These are phyloP conservation scores for Anthoceros angustus DNA, from an alignment of 225 moss, liverwort and hornwort genomes.

Conservation along the genomic window DNA sequence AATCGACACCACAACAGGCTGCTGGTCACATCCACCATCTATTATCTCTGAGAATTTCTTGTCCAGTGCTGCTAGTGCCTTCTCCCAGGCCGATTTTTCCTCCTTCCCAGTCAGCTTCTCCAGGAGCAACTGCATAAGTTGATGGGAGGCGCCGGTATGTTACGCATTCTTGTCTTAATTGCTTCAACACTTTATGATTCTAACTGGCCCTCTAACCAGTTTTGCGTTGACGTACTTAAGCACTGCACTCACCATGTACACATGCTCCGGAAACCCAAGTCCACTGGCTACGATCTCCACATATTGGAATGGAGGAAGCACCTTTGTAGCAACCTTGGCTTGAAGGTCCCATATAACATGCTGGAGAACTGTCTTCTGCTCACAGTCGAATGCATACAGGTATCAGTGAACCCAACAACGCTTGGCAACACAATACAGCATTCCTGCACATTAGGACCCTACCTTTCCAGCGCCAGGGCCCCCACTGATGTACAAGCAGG, in stretches of 20 bases:
- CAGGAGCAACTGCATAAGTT: background rate
- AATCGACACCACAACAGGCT: background rate
- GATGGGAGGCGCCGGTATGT: background rate
- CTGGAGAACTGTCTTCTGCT: background rate
- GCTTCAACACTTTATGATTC: no score
- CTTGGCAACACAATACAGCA: no score
- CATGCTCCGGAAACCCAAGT: background rate
- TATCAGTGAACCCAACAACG: no score
- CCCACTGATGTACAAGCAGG: background rate
- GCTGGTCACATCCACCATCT: background rate
- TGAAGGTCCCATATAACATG: background rate
- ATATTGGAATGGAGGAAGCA: background rate
- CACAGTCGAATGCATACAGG: background rate
- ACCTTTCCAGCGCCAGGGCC: background rate
- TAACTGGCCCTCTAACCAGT: no score
- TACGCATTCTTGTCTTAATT: background rate
- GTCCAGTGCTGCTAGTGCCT: background rate
- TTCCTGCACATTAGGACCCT: no score
- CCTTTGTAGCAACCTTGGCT: background rate
- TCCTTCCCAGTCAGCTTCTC: background rate
- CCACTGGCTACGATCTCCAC: background rate
- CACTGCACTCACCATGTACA: conserved; percentile 1
- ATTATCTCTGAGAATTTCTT: background rate
- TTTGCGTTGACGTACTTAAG: no score
- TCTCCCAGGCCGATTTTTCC: background rate